Evolutionary conservation across 306 rosid genomes (phyloP).

Genomic region (Vicia villosa): DNA sequence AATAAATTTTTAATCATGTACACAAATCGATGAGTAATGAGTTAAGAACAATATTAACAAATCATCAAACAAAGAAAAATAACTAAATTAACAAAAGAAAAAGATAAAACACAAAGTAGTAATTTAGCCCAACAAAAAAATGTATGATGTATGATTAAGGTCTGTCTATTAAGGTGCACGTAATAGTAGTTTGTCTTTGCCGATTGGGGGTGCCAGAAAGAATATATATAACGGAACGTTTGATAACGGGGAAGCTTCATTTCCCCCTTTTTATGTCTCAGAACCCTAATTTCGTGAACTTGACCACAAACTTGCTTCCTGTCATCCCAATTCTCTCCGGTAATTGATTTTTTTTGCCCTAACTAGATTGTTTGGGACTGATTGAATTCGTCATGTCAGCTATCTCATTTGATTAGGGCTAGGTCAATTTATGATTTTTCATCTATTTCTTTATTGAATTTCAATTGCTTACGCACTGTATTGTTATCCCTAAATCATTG

Average conservation of each 20-base stretch:
- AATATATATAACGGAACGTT: not conserved
- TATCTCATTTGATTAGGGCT: slow-evolving; percentile 6
- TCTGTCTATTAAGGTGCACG: no score
- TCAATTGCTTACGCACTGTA: slow-evolving; percentile 27
- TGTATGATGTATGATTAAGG: not conserved
- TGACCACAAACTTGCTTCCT: not conserved
- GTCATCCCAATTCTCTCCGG: slow-evolving; percentile 41
- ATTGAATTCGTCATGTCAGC: not conserved
- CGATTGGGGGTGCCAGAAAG: slow-evolving; percentile 16
- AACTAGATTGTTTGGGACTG: not conserved
- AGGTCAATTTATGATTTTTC: not conserved
- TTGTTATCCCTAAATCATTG: not conserved
- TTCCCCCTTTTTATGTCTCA: not conserved
- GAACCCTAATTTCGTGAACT: slow-evolving; percentile 50
- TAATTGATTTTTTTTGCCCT: slow-evolving; percentile 17
- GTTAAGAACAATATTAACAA: not conserved
- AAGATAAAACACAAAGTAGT: not conserved
- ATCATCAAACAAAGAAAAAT: no score
- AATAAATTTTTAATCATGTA: no score
- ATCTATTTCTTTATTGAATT: slow-evolving; percentile 4
- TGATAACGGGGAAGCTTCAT: slow-evolving; percentile 18
- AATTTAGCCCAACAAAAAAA: not conserved
- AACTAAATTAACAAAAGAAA: not conserved
- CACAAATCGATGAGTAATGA: not conserved
- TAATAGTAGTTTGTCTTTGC: not conserved